Conservation (phyloP, 2,329 filamentous ascomycete species). For the Clonostachys rosea region DNA sequence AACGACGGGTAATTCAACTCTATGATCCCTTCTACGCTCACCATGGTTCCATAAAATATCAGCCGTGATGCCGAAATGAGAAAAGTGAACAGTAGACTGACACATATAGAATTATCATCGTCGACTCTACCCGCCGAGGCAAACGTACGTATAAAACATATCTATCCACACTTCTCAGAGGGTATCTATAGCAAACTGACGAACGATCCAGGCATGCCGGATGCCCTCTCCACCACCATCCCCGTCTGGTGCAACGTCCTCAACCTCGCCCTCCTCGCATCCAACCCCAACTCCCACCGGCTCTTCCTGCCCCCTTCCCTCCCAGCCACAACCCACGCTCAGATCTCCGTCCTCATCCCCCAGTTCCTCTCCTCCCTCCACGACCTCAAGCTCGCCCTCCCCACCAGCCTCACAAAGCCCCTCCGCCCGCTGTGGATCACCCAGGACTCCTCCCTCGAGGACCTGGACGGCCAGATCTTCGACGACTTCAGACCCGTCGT, state of each 20-base stretch:
- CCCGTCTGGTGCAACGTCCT: conserved; percentile 91
- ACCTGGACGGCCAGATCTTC: conserved; percentile 29
- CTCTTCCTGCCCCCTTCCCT: conserved; percentile 70
- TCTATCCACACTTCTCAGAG: neutral
- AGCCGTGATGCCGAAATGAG: neutral
- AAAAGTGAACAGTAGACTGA: too few relatives aligned
- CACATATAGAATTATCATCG: conserved; percentile 62
- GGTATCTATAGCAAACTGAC: conserved; percentile 5
- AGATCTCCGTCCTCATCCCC: conserved; percentile 62
- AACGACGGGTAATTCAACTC: conserved; percentile 48
- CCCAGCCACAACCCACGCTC: conserved; percentile 67
- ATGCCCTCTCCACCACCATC: conserved; percentile 89
- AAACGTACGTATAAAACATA: conserved; percentile 56
- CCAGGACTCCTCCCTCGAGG: conserved; percentile 49
- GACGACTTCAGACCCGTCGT: conserved; percentile 67
- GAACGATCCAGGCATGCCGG: conserved; percentile 66
- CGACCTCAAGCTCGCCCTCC: conserved; percentile 55
- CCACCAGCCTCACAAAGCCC: conserved; percentile 60
- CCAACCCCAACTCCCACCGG: conserved; percentile 33
- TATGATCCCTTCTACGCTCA: conserved; percentile 25
- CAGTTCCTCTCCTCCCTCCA: conserved; percentile 46
- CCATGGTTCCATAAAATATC: neutral
- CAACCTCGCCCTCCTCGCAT: conserved; percentile 73
- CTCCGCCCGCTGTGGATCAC: conserved; percentile 79
- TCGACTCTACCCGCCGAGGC: conserved; percentile 88